Conservation (phyloP, 2,329 filamentous ascomycete genomes). For the Scedosporium boydii region DNA sequence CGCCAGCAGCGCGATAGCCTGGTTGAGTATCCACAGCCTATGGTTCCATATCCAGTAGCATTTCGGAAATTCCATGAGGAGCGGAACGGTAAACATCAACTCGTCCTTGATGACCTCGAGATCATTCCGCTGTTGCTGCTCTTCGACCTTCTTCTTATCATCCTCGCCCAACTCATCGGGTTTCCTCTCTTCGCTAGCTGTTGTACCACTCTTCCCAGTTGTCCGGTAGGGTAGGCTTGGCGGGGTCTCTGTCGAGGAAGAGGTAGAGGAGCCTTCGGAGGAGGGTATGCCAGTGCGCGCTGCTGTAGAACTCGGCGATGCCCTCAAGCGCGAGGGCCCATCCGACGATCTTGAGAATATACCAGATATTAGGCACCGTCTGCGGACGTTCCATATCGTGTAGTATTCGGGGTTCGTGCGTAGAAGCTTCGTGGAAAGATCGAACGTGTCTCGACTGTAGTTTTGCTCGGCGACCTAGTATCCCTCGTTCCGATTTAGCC, state of each 20-base stretch:
- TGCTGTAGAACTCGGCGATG: constrained; percentile 42
- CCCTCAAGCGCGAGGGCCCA: constrained; percentile 45
- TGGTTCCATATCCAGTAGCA: constrained; percentile 99
- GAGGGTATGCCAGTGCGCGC: constrained; percentile 50
- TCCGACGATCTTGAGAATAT: constrained; percentile 44
- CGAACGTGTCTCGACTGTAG: constrained; percentile 48
- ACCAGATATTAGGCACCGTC: constrained; percentile 54
- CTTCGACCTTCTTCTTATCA: neutral
- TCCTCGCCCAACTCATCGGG: neutral
- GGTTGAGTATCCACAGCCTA: constrained; percentile 71
- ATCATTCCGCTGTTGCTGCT: constrained; percentile 10
- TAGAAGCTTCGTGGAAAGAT: constrained; percentile 63
- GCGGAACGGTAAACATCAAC: constrained; percentile 70
- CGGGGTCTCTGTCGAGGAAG: constrained; percentile 42
- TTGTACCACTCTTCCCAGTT: constrained; percentile 46
- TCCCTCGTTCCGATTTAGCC: neutral
- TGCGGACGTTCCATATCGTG: constrained; percentile 83
- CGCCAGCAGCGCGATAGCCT: constrained; percentile 57
- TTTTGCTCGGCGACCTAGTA: constrained; percentile 28
- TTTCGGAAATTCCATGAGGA: constrained; percentile 81
- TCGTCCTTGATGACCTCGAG: constrained; percentile 58
- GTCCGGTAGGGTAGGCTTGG: constrained; percentile 34
- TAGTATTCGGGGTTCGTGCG: constrained; percentile 80
- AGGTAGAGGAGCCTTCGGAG: constrained; percentile 49
- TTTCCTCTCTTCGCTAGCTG: constrained; percentile 28